These are phyloP conservation scores for Candolleomyces eurysporus DNA, from an alignment of 768 basidiomycete genomes.

Conservation along the genomic window DNA sequence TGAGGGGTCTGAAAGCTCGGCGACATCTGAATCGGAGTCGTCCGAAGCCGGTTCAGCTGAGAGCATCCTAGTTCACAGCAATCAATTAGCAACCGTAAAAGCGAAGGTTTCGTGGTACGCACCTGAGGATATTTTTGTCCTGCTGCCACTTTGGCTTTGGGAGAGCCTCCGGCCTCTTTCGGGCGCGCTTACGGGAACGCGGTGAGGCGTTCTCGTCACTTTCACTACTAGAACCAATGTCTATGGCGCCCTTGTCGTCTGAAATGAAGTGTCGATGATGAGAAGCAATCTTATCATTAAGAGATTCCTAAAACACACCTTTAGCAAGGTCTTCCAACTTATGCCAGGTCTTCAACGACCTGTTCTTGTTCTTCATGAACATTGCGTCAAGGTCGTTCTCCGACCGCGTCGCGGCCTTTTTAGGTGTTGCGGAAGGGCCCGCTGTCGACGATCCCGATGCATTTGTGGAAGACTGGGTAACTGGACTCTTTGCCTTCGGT, in stretches of 20 bases:
- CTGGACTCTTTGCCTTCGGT: slow-evolving; percentile 26
- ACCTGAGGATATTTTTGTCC: slow-evolving; percentile 40
- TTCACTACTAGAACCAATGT: slow-evolving; percentile 19
- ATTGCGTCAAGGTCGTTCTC: slow-evolving; percentile 58
- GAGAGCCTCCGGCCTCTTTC: slow-evolving; percentile 33
- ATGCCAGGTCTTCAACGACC: slow-evolving; percentile 57
- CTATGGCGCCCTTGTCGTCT: slow-evolving; percentile 18
- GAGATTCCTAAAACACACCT: slow-evolving; percentile 35
- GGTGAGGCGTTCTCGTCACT: slow-evolving; percentile 24
- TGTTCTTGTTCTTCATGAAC: slow-evolving; percentile 66
- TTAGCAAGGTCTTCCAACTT: slow-evolving; percentile 54
- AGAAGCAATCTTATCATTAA: background rate
- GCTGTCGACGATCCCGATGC: slow-evolving; percentile 13
- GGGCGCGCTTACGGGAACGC: slow-evolving; percentile 32
- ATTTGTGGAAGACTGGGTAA: background rate
- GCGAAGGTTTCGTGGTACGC: slow-evolving; percentile 12
- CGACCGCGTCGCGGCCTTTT: slow-evolving; percentile 14
- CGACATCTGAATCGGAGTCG: slow-evolving; percentile 47
- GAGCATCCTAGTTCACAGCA: slow-evolving; percentile 30
- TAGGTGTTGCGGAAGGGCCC: slow-evolving; percentile 11
- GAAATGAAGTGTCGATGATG: background rate
- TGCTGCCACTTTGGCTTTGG: slow-evolving; percentile 43
- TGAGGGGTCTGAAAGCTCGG: slow-evolving; percentile 25
- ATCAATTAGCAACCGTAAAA: background rate
- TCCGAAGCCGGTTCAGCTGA: slow-evolving; percentile 36